Base-by-base conservation (phyloP, 352 stramenopile species). In the Pythium insidiosum region DNA sequence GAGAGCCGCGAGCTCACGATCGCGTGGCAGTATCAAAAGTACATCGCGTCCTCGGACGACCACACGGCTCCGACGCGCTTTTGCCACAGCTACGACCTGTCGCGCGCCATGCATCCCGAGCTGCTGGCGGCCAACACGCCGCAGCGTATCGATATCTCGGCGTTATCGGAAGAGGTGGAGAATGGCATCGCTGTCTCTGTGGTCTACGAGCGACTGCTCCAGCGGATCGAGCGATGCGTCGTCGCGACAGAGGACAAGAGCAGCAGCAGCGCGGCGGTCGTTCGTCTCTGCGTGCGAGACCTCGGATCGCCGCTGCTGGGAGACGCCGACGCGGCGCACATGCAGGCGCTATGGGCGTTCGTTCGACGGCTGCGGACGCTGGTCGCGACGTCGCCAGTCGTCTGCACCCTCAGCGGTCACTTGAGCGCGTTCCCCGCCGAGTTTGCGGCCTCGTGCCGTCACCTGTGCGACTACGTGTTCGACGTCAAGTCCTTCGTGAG, bases 21-120 rank as follows among this genome's bases (percentile, higher is more conserved):
- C 39, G 76, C 76, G 13, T 88, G 76, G 76, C 76, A 88, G 52
- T 88, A 88, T 43, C 55, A 66, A 38, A 88, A 88, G 43, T 86
- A 86, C 45, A 37, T 61, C 10, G 33, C n/a, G n/a, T n/a, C n/a
- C n/a, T n/a, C 40, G 21, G 26, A 43, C 11, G 41, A 37, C 21
- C 11, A 13, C 4, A 30, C 12, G 15, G 50, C 26, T 24, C 53
- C 24, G 40, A 50, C 54, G 46, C 61, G 72, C 7, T 86, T 88
- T 47, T 88, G 76, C 52, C 73, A 88, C 44, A 84, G 71, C 47
- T 88, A 75, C 30, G 76, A 88, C 51, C 56, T 88, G 18, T 83
- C 76, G 30, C 69, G 61, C 35, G 29, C 44, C 18, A 88, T 88
- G 40, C 66, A 80, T 16, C 31, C 37, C 0, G 75, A 77, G 43